Conservation (phyloP, 2,329 filamentous ascomycete species). For the Xylariales sp. region DNA sequence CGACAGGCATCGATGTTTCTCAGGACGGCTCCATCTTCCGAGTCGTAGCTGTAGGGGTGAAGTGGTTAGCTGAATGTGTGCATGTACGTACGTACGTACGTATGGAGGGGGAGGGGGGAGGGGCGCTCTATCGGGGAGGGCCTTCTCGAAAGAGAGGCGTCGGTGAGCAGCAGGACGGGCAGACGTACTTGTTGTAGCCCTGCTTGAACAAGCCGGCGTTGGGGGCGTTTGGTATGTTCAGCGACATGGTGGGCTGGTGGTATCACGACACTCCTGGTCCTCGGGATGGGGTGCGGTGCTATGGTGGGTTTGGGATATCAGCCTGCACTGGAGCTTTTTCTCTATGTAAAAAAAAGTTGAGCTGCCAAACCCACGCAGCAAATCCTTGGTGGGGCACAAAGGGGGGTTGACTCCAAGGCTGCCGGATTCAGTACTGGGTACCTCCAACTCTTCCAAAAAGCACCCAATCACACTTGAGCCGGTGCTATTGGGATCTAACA, state of each 20-base stretch:
- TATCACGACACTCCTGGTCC: not conserved
- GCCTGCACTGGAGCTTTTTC: too few relatives aligned
- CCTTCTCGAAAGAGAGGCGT: slow-evolving; percentile 6
- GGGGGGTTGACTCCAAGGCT: too few relatives aligned
- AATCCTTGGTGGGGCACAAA: too few relatives aligned
- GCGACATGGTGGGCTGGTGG: slow-evolving; percentile 64
- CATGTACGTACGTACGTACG: not conserved
- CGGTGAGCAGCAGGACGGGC: slow-evolving; percentile 19
- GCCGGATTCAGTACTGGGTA: too few relatives aligned
- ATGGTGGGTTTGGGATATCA: not conserved
- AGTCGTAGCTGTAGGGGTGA: slow-evolving; percentile 73
- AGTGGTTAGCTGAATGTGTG: slow-evolving; percentile 12
- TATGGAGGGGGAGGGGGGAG: slow-evolving; percentile 5
- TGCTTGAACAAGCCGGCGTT: slow-evolving; percentile 93
- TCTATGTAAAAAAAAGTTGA: too few relatives aligned
- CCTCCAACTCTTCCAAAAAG: too few relatives aligned
- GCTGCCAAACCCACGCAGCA: too few relatives aligned
- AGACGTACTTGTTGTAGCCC: slow-evolving; percentile 86
- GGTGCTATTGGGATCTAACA: too few relatives aligned
- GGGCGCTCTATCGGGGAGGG: slow-evolving; percentile 11
- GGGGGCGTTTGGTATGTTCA: slow-evolving; percentile 91
- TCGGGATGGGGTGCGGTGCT: not conserved
- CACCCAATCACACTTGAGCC: too few relatives aligned
- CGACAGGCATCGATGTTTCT: slow-evolving; percentile 98
- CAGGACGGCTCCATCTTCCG: slow-evolving; percentile 96